Base-by-base conservation (phyloP, 345 rosid species). In the Hibiscus trionum region DNA sequence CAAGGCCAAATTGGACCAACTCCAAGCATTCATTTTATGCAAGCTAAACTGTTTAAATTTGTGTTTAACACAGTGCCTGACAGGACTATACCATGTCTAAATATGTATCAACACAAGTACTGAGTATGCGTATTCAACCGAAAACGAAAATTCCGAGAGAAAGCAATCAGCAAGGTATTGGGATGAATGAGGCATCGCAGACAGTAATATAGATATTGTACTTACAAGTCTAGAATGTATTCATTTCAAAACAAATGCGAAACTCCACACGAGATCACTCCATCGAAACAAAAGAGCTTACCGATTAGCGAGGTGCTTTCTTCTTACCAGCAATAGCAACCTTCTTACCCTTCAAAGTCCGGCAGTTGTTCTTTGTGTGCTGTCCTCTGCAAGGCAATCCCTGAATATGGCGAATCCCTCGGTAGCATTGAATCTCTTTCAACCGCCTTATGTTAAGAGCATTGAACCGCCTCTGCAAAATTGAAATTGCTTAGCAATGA, bases 311-410 rank as follows among this genome's bases (percentile, higher is more conserved):
- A 39, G 79, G 76, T 17, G 85, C 82, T 75, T 83, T 75, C 82
- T 82, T 84, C 81, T 82, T 87, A 58, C 88, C 89, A 4, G 88
- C 81, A 69, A 84, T 70, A 37, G 82, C 42, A 62, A 82, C 83
- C 42, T 67, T 78, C 88, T 84, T 80, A 67, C 86, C 88, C 79
- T 85, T 88, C 87, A 85, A 77, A 64, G 91, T 87, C 37, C 83
- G 63, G 73, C 84, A 85, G 72, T 87, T 88, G 74, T 83, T 83
- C 77, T 84, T 87, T 1, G 93, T 88, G 35, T 80, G 88, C 75
- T 88, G 91, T 27, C 93, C 91, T 77, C 91, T 82, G 73, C 89
- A 85, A 0, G 93, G 93, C 82, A 84, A 79, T 1, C 89, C 89
- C 75, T 80, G 80, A 50, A 84, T 71, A 59, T 87, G 93, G 68